Base-by-base conservation (phyloP, 2,329 filamentous ascomycete genomes). In the Fusarium sulawesiense region DNA sequence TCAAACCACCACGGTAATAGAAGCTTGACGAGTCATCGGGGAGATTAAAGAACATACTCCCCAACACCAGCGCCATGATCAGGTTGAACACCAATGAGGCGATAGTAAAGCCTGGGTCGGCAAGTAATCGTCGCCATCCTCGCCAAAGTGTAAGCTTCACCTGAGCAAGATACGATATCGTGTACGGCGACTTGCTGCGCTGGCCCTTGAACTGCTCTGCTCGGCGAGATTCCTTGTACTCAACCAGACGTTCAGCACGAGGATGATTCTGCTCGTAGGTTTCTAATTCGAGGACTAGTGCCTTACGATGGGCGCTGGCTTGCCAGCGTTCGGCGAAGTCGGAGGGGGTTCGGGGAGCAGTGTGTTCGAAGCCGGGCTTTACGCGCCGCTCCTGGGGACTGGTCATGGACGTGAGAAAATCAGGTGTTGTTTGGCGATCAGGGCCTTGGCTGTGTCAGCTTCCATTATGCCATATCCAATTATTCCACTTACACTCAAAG, bases 21-120 rank as follows among this genome's bases (percentile, higher is more conserved):
- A 88, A 86, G 2, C 79, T 81, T 2, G 76, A 77, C 0, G 84
- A 83, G n/a, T 80, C 81, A 7, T 79, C 51, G 0, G 81, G 79
- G 1, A 83, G 78, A 9, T 83, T 79, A 62, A 77, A 88, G 68
- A 85, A 88, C 62, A 88, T 80, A 21, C 81, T 85, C n/a, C 85
- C 84, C 56, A 87, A 78, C 44, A 88, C 85, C 12, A 88, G 73
- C 6, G 83, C 82, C 76, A 86, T 81, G 64, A 86, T 73, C 49
- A 85, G 63, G 49, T 87, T 83, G 29, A 81, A 82, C 18, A 80
- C 57, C 4, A 83, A 78, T 18, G 79, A 80, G 0, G 80, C 80
- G 13, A 81, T 70, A 0, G 82, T 82, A 6, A 81, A 80, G 0
- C 79, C 70, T 7, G 80, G 79, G 64, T 85, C 80, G 45, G 79